Base-by-base conservation (phyloP, 331 rosid species). In the Acacia pycnantha region DNA sequence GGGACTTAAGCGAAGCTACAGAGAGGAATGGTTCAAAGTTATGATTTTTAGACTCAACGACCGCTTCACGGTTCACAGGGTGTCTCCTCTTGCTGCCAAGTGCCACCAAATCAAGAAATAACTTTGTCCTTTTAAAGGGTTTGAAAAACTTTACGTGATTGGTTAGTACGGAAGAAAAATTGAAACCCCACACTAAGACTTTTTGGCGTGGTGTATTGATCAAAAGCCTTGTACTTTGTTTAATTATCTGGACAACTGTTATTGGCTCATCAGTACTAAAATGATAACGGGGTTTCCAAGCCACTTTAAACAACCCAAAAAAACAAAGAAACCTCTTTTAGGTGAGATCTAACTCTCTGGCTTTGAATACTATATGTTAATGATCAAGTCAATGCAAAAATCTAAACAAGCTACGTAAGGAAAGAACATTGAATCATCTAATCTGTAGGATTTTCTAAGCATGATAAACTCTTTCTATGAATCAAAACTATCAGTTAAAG, bases 361-460 rank as follows among this genome's bases (percentile, higher is more conserved):
- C 24, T 59, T 37, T 51, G 21, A 77, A 79, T 0, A 14, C 47
- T 14, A 19, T 77, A 69, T 50, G 83, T 33, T 46, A 54, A 71
- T 33, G 68, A 72, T 21, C 59, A 27, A 26, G 61, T 47, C 51
- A 22, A 67, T 61, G 76, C 47, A 71, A 70, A 70, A 74, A 74
- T 29, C 31, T 26, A 68, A 26, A 58, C 82, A n/a, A 66, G 80
- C 67, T 41, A 84, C 47, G 70, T 44, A 58, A 53, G 75, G 71
- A 75, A 84, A 79, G 44, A 84, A 84, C 85, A 86, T 76, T 76
- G 82, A 88, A 88, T 84, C 65, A 76, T 58, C 82, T 76, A 82
- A 61, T 62, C 48, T 62, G 85, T 82, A 77, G 76, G 79, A 83
- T 43, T 79, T 79, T 85, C 87, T 88, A 69, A 51, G 88, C 84